Base-by-base conservation (phyloP, 2,329 filamentous ascomycete species). In the Trichoderma brevicompactum region DNA sequence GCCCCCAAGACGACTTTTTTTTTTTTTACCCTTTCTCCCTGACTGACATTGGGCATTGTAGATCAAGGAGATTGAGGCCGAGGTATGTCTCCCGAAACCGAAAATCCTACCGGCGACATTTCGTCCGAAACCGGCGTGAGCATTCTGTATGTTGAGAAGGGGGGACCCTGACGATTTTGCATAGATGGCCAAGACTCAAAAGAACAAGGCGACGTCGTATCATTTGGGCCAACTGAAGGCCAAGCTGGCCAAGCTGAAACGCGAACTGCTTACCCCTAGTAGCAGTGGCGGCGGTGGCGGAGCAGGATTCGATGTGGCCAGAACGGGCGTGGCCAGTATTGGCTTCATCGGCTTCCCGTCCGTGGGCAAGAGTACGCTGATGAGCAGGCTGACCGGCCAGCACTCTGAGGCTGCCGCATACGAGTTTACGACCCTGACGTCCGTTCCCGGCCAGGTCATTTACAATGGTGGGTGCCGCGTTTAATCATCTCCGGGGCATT, bases 281-380 rank as follows among this genome's bases (percentile, higher is more conserved):
- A 85, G 92, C 56, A 91, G 94, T 56, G 92, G 94, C 65, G 94
- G 94, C 64, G 94, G 91, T 65, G 93, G 88, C 69, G 92, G 91
- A 76, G 82, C 90, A 67, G 95, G 95, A 66, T 99, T 99, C 83
- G 95, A 99, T 82, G 95, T 99, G 70, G 95, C 95, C 68, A 90
- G 95, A 78, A 99, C 95, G 59, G 95, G 95, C 83, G 95, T 98
- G 69, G 95, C 95, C 70, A 96, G 92, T 83, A 89, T 99, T 74
- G 94, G 94, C 49, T 98, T 98, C 80, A 97, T 98, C 75, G 95
- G 95, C 38, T 99, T 99, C 75, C 95, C 95, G 1, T 99, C 95
- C 1, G 95, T 99, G 68, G 95, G 95, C 68, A 99, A 99, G 82
- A 97, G 92, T 85, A 99, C 95, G 58, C 84, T 99, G 73, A 97